Conservation (phyloP, 2,329 filamentous ascomycete genomes). For the Tolypocladium cylindrosporum region DNA sequence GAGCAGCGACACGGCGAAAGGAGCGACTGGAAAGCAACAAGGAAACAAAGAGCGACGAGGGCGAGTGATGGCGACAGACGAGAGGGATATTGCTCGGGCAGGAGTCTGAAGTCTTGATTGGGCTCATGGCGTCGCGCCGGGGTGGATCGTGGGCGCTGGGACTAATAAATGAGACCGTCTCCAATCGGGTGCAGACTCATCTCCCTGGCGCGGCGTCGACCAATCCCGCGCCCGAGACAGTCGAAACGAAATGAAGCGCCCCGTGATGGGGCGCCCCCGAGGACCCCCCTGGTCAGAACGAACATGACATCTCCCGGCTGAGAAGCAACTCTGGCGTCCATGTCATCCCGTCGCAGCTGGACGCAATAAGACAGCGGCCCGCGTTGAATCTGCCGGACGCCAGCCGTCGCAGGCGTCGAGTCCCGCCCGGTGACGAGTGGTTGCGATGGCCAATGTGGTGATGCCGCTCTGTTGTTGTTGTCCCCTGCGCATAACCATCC, state of each 20-base stretch:
- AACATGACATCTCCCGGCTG: not conserved
- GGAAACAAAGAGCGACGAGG: not conserved
- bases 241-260: slow-evolving; percentile 1
- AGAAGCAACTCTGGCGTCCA: not conserved
- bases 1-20: not conserved
- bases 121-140: not conserved
- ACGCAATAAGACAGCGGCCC: not conserved
- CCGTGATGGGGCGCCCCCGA: not conserved
- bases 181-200: slow-evolving; percentile 15
- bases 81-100: not conserved
- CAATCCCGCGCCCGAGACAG: slow-evolving; percentile 2
- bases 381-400: not conserved
- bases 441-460: not conserved
- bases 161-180: slow-evolving; percentile 7
- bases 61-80: slow-evolving; percentile 1
- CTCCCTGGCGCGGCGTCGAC: slow-evolving; percentile 7
- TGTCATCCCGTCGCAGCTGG: not conserved
- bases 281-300: not conserved
- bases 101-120: not conserved
- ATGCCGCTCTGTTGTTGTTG: not conserved
- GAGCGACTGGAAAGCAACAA: slow-evolving; percentile 1
- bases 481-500: not conserved
- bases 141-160: slow-evolving; percentile 7
- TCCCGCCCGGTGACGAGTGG: not conserved
- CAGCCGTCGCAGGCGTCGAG: not conserved